Percentiles rank a stretch among this genome's conserved stretches.
Conservation (phyloP, 495 filamentous ascomycete species). For the Xylaria grammica region DNA sequence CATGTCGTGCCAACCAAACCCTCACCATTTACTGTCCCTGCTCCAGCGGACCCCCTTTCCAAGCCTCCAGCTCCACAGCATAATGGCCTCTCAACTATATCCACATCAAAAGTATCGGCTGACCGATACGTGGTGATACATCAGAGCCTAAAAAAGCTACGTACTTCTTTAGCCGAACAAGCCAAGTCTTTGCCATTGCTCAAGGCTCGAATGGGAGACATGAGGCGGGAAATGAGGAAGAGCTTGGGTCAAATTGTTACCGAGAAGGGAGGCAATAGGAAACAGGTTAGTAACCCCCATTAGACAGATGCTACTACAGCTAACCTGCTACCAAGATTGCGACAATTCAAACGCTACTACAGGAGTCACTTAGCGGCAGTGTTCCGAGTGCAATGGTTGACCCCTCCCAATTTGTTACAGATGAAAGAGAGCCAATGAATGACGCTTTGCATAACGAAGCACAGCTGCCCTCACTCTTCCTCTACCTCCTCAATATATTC, state of each 20-base stretch:
- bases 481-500: conserved; percentile 85
- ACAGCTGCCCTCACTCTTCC: conserved; percentile 66
- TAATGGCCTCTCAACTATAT: not conserved
- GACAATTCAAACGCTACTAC: conserved; percentile 47
- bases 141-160: conserved; percentile 71
- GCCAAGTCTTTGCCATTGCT: conserved; percentile 51
- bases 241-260: conserved; percentile 75
- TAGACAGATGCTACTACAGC: not conserved
- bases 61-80: not conserved
- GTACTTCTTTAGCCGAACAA: conserved; percentile 60
- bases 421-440: conserved; percentile 57
- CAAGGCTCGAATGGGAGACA: conserved; percentile 72
- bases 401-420: conserved; percentile 68
- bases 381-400: conserved; percentile 65
- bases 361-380: conserved; percentile 45
- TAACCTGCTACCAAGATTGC: conserved; percentile 44
- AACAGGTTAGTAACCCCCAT: conserved; percentile 51
- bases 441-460: conserved; percentile 59
- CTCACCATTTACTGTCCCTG: conserved; percentile 19
- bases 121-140: conserved; percentile 73
- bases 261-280: conserved; percentile 65
- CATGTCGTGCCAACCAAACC: not conserved
- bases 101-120: conserved; percentile 15
- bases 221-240: conserved; percentile 73
- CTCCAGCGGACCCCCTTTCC: not conserved